Evolutionary conservation across 2,329 filamentous ascomycete genomes (phyloP), one percentile per base, ranked within the genome.

Genomic region (Thielaviopsis cerberus): DNA sequence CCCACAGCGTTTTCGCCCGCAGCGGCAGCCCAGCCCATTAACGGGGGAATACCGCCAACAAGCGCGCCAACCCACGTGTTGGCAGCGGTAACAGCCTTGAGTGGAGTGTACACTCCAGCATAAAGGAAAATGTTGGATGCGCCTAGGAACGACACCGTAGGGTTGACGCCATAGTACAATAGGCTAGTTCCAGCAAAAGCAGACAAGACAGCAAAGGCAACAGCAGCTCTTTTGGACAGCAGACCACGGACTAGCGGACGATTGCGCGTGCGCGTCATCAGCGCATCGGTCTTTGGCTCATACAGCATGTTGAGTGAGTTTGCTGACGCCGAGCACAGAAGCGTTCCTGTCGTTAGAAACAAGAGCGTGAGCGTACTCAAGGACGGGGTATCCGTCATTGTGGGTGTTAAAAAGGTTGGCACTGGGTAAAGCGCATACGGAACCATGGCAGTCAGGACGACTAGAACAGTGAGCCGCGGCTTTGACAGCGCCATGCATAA

Each of bases 251-350:
- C 92, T 0, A 98, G 75, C 0, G 92, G 92, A 4, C 92, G 74
- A 64, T 96, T 96, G 26, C 88, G 80, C 1, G 92, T 98, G n/a
- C 92, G 82, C 37, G 80, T 83, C 92, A 98, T 98, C 65, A 86
- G 82, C 52, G 89, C 88, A 69, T 98, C 92, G 67, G 90, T 90
- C 61, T 83, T 77, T 10, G 83, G 86, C 71, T 98, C 92, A 71
- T 96, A 89, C 60, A 96, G 81, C 92, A 98, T 98, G 71, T 98
- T 98, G 63, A 97, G 76, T 1, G 92, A 81, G 68, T 98, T 98
- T 51, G 92, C 92, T 60, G 86, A 88, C 51, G 90, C 88, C n/a
- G 82, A 86, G 69, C 88, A 92, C 22, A 96, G 77, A 4, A 90
- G 82, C 0, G 92, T 97, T 61, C 92, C 91, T 3, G 81, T 81